Base-by-base conservation (phyloP, 2,329 filamentous ascomycete genomes). In the Ophiocordyceps sinensis region DNA sequence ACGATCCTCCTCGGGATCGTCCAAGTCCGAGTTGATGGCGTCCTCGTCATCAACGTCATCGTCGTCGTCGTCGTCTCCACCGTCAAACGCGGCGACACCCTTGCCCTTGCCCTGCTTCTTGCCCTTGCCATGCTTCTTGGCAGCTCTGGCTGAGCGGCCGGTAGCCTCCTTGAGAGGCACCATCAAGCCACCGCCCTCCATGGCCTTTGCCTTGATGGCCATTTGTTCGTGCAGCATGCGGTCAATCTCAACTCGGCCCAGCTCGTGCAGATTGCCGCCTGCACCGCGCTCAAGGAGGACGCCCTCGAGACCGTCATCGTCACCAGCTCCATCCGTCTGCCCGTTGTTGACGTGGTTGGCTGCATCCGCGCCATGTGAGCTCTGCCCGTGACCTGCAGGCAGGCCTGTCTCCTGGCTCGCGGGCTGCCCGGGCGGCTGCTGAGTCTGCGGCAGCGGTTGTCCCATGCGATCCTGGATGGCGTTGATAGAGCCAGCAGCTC, bases 21-120 rank as follows among this genome's bases (percentile, higher is more conserved):
- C 91, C 4, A 98, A 77, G 53, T 98, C 91, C 1, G 91, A 96
- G 61, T 98, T 98, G 65, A 98, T 98, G 2, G 89, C 91, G 59
- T 98, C 88, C 49, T 94, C 89, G 48, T 95, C 88, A 12, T 77
- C 76, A 21, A 71, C 64, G 43, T 74, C 69, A 30, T 75, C 70
- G 36, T 74, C 71, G 36, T 74, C 71, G 37, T 74, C 75, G 36
- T 77, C 75, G 26, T 72, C 72, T 32, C 68, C 68, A 5, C 80
- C 82, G 50, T 89, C 82, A 40, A 73, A 71, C 45, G 79, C 65
- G 28, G 62, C 62, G 8, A 65, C 53, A 8, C 62, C 50, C 41
- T 57, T 57, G 26, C 45, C 42, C 37, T 52, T 49, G 21, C 45
- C 39, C 13, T 48, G 45, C 12, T 48, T 44, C 26, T 47, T 49